Percentiles rank a stretch among this genome's conserved stretches.
Conservation (phyloP, 305 asterid species). For the Solanum hybrid region DNA sequence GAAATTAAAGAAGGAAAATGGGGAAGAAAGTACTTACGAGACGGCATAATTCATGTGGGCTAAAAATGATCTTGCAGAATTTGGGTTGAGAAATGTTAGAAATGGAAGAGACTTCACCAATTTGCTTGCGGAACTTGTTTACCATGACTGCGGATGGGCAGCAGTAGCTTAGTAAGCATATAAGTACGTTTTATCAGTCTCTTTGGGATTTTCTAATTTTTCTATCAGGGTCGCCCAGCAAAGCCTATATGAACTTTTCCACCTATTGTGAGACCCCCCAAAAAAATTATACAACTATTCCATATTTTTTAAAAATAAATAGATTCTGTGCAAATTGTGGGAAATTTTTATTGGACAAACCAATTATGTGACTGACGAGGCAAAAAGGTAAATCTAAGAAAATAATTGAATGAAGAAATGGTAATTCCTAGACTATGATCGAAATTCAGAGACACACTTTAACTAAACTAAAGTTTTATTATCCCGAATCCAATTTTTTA, state of each 20-base stretch:
- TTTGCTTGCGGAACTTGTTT: not conserved
- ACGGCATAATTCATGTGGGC: not conserved
- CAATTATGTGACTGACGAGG: not conserved
- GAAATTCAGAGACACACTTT: no score
- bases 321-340: not conserved
- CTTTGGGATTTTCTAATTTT: not conserved
- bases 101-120: not conserved
- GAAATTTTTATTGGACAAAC: not conserved
- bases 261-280: no score
- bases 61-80: not conserved
- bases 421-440: not conserved
- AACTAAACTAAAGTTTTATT: no score
- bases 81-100: not conserved
- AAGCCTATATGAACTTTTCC: not conserved
- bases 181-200: not conserved
- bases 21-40: not conserved
- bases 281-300: not conserved
- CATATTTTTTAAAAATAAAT: not conserved
- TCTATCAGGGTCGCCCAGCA: not conserved
- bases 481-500: no score
- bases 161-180: not conserved
- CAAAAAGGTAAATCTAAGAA: not conserved
- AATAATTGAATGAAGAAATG: not conserved
- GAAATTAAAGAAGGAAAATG: not conserved
- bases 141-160: not conserved